Conservation (phyloP, 2,329 filamentous ascomycete genomes). For the Cryoendolithus antarcticus region DNA sequence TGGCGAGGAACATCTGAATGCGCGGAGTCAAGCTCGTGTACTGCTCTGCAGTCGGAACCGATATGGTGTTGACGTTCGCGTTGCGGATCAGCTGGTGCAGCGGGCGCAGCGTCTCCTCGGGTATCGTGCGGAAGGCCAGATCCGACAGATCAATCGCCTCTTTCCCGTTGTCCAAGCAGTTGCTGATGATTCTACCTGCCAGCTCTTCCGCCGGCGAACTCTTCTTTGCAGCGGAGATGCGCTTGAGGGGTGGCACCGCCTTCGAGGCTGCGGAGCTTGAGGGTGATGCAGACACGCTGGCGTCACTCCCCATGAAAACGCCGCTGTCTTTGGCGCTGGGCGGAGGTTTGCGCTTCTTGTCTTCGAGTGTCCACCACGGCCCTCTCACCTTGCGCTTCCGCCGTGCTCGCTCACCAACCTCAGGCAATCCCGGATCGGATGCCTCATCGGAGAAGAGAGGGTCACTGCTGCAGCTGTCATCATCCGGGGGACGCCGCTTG, state of each 20-base stretch:
- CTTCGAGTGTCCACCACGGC: conserved; percentile 48
- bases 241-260: too few species aligned
- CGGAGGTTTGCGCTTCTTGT: conserved; percentile 27
- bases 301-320: conserved; percentile 55
- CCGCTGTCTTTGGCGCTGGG: conserved; percentile 62
- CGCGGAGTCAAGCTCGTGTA: conserved; percentile 48
- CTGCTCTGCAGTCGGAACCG: conserved; percentile 38
- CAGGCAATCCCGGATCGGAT: conserved; percentile 42
- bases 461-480: conserved; percentile 47
- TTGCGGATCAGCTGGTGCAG: conserved; percentile 31
- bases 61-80: conserved; percentile 14
- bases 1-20: conserved; percentile 49
- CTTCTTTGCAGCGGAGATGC: too few species aligned
- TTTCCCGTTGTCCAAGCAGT: conserved; percentile 39
- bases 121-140: conserved; percentile 40
- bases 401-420: conserved; percentile 48
- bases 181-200: conserved; percentile 14
- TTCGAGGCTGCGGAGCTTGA: conserved; percentile 10
- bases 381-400: conserved; percentile 54
- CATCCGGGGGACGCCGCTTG: conserved; percentile 21
- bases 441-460: conserved; percentile 60
- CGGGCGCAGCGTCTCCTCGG: conserved; percentile 45
- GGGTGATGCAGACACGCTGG: too few species aligned
- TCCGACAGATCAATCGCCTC: conserved; percentile 50
- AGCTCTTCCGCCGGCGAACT: conserved; percentile 11